Evolutionary conservation across 2,329 filamentous ascomycete genomes (phyloP).

Genomic region (Monilinia laxa): DNA sequence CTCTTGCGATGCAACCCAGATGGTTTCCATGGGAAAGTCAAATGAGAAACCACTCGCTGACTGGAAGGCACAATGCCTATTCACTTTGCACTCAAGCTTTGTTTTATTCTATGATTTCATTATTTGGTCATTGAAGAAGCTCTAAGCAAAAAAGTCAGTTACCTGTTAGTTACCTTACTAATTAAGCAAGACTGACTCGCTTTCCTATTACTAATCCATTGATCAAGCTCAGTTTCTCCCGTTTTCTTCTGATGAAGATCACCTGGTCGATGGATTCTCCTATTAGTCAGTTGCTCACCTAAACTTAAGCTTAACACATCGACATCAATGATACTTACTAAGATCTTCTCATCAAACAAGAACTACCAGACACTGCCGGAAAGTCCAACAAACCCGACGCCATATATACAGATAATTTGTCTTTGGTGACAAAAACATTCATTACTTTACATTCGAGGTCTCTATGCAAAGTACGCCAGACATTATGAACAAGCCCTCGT

Average conservation of each 20-base stretch:
- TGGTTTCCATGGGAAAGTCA: not conserved
- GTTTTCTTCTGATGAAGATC: not conserved
- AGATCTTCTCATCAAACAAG: too few species aligned
- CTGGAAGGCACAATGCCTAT: not conserved
- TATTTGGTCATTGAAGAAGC: not conserved
- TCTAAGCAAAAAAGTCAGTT: not conserved
- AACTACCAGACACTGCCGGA: not conserved
- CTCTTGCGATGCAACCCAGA: not conserved
- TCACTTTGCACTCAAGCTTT: not conserved
- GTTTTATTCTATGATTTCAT: not conserved
- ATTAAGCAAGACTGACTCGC: too few species aligned
- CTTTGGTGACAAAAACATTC: not conserved
- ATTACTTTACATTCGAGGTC: too few species aligned
- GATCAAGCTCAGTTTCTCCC: not conserved
- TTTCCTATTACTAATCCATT: not conserved
- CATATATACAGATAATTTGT: not conserved
- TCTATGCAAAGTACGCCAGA: too few species aligned
- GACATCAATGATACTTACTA: not conserved
- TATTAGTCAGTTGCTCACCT: not conserved
- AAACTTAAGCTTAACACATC: constrained; percentile 2
- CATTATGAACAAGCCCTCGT: too few species aligned
- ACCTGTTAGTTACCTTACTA: too few species aligned
- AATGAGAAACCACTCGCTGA: too few species aligned
- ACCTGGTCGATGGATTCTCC: not conserved
- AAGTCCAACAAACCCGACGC: not conserved